Base-by-base conservation (phyloP, 2,329 filamentous ascomycete species). In the Sclerotiophoma versabilis region DNA sequence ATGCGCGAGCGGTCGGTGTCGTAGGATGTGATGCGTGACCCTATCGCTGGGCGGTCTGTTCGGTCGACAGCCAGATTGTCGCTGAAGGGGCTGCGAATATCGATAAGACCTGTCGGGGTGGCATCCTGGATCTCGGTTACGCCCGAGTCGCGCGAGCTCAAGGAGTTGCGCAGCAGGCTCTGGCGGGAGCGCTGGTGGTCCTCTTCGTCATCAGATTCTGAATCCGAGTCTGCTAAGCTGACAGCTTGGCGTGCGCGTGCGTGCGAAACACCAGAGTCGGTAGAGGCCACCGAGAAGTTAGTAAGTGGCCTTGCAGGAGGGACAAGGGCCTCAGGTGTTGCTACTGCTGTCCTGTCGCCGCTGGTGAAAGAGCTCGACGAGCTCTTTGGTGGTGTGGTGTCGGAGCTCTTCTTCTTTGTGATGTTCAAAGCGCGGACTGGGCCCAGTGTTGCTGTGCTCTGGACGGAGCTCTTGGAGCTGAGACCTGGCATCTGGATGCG, bases 401-500 rank as follows among this genome's bases (percentile, higher is more conserved):
- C 70, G 8, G 57, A 54, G 30, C 57, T 57, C 62, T 65, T 74
- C 65, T 71, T 74, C 61, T 76, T 77, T 26, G 71, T 75, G 44
- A 81, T 76, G 37, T 76, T 79, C 46, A 81, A 72, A 9, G 79
- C 75, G 43, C 73, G 77, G n/a, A 79, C 77, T 43, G 76, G 78
- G 33, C 73, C 78, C 17, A 77, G 67, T 19, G 74, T 74, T 32
- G 74, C 74, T 36, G 63, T 75, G 58, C 74, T 75, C 44, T 70
- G 70, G 25, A 75, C 58, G 11, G 74, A 72, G 57, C 72, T 68
- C 45, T 69, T 64, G 2, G 75, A 71, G 53, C 72, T 74, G 48
- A 74, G 68, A 27, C 66, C 62, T 5, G 78, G 78, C 70, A 80
- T 78, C 61, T 79, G 71, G 25, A 80, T 69, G 47, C 71, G 72